phyloP scores from a whole-genome alignment of 768 basidiomycete genomes.

The Russula lepida region DNA sequence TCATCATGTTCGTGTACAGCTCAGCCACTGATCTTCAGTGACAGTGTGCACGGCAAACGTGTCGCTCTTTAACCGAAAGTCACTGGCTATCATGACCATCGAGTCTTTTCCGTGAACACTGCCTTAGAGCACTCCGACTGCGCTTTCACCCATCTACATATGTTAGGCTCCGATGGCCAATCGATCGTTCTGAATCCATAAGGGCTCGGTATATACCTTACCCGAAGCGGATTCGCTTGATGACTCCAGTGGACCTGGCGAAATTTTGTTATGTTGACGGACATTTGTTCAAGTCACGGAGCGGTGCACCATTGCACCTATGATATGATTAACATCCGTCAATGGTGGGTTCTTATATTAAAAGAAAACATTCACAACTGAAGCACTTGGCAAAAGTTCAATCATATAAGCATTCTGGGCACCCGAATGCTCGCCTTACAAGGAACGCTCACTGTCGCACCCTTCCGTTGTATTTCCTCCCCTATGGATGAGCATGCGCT shows the following conservation, averaged over 20 bases:
- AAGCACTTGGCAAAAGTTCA: background rate
- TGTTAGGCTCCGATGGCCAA: conserved; percentile 4
- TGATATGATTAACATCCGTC: conserved; percentile 1
- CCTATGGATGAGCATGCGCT: conserved; percentile 14
- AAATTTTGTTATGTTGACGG: conserved; percentile 9
- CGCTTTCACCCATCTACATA: background rate
- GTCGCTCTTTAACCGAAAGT: background rate
- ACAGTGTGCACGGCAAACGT: background rate
- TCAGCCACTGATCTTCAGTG: background rate
- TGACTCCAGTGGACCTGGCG: conserved; percentile 3
- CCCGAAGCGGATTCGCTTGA: conserved; percentile 9
- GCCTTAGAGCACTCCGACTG: conserved; percentile 4
- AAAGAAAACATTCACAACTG: background rate
- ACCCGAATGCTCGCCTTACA: conserved; percentile 3
- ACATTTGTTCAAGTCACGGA: conserved; percentile 7
- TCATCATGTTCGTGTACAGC: background rate
- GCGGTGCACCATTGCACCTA: background rate
- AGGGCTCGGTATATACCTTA: conserved; percentile 6
- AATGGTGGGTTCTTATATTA: conserved; percentile 11
- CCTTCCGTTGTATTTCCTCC: conserved; percentile 5
- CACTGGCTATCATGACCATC: background rate
- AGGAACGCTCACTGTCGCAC: conserved; percentile 3
- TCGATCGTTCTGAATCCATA: conserved; percentile 1
- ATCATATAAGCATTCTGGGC: conserved; percentile 10
- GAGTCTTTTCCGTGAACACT: conserved; percentile 6